Evolutionary conservation across 73 alveolate species (phyloP), one percentile per base, ranked within the genome.

Genomic region (Durusdinium trenchii): DNA sequence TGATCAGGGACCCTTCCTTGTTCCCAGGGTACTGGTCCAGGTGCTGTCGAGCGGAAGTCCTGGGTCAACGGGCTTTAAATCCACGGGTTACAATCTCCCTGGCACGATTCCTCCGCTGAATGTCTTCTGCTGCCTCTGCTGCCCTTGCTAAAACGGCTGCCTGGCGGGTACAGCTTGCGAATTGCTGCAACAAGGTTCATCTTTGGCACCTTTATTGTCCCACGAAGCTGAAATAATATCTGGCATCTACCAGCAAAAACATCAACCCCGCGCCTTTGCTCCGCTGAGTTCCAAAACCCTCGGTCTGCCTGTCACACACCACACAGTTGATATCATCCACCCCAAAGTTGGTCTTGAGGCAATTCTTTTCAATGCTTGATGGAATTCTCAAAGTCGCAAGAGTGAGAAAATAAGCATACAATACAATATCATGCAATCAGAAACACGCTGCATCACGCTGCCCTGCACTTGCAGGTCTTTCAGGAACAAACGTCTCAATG

Each of bases 211-310:
- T 54, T 12, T 20, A 54, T 9, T 20, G 64, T 12, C 20, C 28
- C 84, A 6, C 38, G 18, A 38, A 20, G 84, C 84, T 6, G 50
- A 36, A 3, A 23, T 42, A 6, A 26, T 23, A 64, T 23, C 26
- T 6, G 78, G 7, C 78, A 64, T 42, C 6, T 5, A 26, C 45
- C 6, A 26, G 16, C 42, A 64, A n/a, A 64, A 64, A 36, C 40
- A n/a, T 28, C 23, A 2, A 36, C 7, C 47, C 47, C 26, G 51
- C 5, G 86, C 92, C 92, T 82, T 71, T 48, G 47, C 92, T 82
- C 35, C 92, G 92, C 32, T 82, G 92, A 48, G 92, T 82, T 20
- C 92, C 92, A 48, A 71, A 82, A 48, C 92, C 92, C 73, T 82
- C 71, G 18, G 89, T 45, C 35, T 45, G 60, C 89, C 89, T 78